A percentile compares a stretch with the other conserved stretches of the same genome.
These are phyloP conservation scores for Phialemoniopsis sp. DNA, from an alignment of 2,329 filamentous ascomycete genomes.

Conservation along the genomic window DNA sequence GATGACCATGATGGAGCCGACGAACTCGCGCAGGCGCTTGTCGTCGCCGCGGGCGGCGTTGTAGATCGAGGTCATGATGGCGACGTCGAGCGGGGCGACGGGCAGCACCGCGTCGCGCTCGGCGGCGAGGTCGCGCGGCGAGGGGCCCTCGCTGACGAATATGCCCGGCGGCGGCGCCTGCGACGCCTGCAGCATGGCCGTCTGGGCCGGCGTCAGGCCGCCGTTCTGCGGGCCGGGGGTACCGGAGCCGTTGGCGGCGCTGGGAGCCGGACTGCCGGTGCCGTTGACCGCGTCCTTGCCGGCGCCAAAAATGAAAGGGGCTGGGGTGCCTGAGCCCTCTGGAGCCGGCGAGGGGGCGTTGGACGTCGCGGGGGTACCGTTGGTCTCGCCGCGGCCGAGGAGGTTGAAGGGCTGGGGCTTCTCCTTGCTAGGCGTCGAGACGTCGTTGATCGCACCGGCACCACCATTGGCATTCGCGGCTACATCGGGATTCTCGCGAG, in stretches of 20 bases:
- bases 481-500: slow-evolving; percentile 56
- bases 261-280: slow-evolving; percentile 47
- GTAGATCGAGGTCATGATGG: slow-evolving; percentile 84
- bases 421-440: slow-evolving; percentile 59
- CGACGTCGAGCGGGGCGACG: slow-evolving; percentile 77
- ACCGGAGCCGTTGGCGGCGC: slow-evolving; percentile 41
- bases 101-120: slow-evolving; percentile 80
- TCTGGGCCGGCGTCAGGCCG: slow-evolving; percentile 13
- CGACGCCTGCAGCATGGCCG: slow-evolving; percentile 1
- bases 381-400: slow-evolving; percentile 64
- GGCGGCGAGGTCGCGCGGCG: slow-evolving; percentile 50
- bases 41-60: slow-evolving; percentile 87
- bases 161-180: slow-evolving; percentile 29
- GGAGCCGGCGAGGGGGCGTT: slow-evolving; percentile 84
- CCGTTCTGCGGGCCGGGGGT: slow-evolving; percentile 24
- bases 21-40: slow-evolving; percentile 85
- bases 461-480: slow-evolving; percentile 36
- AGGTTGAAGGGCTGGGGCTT: slow-evolving; percentile 65
- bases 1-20: slow-evolving; percentile 86
- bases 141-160: slow-evolving; percentile 35
- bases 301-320: slow-evolving; percentile 51
- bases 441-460: slow-evolving; percentile 22
- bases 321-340: slow-evolving; percentile 68
- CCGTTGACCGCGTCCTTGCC: slow-evolving; percentile 38
- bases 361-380: slow-evolving; percentile 76